Evolutionary conservation across 1,284 basidiomycete genomes (phyloP), one percentile per base, ranked within the genome.

Genomic region (Boletus smithii): DNA sequence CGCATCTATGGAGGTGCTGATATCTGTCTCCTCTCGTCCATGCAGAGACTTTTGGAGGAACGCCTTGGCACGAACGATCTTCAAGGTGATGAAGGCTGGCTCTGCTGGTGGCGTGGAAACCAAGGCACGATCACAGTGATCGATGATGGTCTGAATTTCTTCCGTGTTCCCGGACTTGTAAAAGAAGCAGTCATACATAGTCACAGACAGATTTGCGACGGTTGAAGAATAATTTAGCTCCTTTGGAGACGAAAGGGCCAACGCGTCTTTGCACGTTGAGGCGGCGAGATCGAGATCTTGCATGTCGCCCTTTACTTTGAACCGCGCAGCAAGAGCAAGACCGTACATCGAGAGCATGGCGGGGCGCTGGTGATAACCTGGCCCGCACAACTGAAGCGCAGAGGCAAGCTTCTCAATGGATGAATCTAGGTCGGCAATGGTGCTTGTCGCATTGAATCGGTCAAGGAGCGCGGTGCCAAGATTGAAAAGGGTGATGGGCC

Each of bases 41-140:
- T 31, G 7, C 23, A 39, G 22, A 36, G 50, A 60, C n/a, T 29
- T 58, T 7, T 37, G 36, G 18, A 50, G 33, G 10, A 64, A 42
- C 10, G 59, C 57, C 20, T 14, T 33, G 20, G 61, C 61, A 32
- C 57, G 61, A 27, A 31, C 40, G 14, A 34, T 30, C 33, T 54
- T 49, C 22, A 65, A 20, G 9, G 33, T 8, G 31, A 53, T 8
- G 24, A 42, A 24, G 8, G 20, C 23, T 5, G 44, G 29, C 2
- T 46, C 35, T 23, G 32, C 27, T 16, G 46, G 42, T 11, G 17
- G 38, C 2, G 23, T 14, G n/a, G 39, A 54, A 31, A 14, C 34
- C 23, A 63, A 36, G 4, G 50, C 48, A 40, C 33, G 50, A 45
- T 62, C 54, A 23, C 61, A 65, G 32, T 51, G 43, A 35, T 49